These are phyloP conservation scores for Capsicum pubescens DNA, from an alignment of 257 asterid species.

Conservation along the genomic window DNA sequence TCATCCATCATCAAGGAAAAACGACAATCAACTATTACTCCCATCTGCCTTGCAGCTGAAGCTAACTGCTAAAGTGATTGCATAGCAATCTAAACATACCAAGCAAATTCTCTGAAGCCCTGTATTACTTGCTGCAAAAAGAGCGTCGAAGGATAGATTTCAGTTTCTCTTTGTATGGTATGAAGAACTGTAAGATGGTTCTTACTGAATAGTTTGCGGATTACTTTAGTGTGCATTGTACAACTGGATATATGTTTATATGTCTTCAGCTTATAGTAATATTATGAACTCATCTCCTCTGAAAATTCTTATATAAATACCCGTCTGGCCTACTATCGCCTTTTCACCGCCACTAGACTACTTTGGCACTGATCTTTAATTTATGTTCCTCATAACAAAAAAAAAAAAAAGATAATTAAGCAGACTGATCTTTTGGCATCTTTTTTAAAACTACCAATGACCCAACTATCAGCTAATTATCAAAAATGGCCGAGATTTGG, in stretches of 20 bases:
- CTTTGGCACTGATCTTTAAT: no score
- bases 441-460: no score
- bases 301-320: not conserved
- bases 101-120: not conserved
- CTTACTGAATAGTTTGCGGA: not conserved
- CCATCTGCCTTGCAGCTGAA: conserved; percentile 4
- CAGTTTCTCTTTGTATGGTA: conserved; percentile 24
- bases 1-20: not conserved
- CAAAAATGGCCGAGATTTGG: no score
- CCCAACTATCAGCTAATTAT: no score
- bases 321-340: no score
- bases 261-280: not conserved
- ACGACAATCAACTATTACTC: not conserved
- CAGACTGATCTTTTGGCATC: no score
- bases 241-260: not conserved
- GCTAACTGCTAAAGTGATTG: not conserved
- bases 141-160: not conserved
- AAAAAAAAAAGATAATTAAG: no score
- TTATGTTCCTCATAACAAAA: no score
- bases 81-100: not conserved
- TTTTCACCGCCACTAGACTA: no score
- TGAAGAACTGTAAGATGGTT: not conserved
- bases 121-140: not conserved
- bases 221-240: not conserved
- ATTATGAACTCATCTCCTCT: not conserved